Evolutionary conservation across 2,329 filamentous ascomycete species (phyloP).

Genomic region (Xylariaceae sp.): DNA sequence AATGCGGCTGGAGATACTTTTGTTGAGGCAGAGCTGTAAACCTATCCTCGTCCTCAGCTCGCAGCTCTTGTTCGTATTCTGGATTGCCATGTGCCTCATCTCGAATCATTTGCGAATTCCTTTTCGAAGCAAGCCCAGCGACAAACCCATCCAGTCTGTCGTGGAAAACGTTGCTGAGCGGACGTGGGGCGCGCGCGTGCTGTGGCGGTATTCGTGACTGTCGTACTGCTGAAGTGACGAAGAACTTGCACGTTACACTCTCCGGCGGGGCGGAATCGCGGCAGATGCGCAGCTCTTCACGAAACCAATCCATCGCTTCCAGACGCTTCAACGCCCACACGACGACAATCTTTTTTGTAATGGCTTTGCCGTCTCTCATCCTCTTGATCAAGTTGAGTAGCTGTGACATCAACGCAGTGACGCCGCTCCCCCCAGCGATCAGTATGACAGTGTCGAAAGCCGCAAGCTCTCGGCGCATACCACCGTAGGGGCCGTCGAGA

Average conservation of each 20-base stretch:
- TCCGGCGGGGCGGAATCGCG: conserved; percentile 84
- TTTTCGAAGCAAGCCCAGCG: conserved; percentile 79
- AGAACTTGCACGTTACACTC: conserved; percentile 90
- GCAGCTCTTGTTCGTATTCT: conserved; percentile 74
- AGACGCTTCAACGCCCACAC: conserved; percentile 91
- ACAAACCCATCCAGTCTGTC: conserved; percentile 86
- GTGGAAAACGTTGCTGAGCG: conserved; percentile 72
- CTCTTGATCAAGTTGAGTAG: conserved; percentile 91
- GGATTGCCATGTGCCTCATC: conserved; percentile 76
- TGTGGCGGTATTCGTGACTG: conserved; percentile 30
- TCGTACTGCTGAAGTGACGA: conserved; percentile 75
- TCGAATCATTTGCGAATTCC: conserved; percentile 77
- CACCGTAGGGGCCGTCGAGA: conserved; percentile 90
- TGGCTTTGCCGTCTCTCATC: conserved; percentile 91
- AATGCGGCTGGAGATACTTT: conserved; percentile 58
- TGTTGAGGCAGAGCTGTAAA: conserved; percentile 75
- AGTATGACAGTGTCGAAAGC: conserved; percentile 92
- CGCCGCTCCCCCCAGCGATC: conserved; percentile 89
- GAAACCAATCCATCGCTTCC: conserved; percentile 97
- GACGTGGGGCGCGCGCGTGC: conserved; percentile 48
- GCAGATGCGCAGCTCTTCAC: conserved; percentile 88
- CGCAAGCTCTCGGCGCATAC: conserved; percentile 84
- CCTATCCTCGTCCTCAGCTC: conserved; percentile 77
- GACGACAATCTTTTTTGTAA: conserved; percentile 84
- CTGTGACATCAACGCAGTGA: conserved; percentile 89